phyloP scores from a whole-genome alignment of 164 flowering plant species.

The Houttuynia cordata region DNA sequence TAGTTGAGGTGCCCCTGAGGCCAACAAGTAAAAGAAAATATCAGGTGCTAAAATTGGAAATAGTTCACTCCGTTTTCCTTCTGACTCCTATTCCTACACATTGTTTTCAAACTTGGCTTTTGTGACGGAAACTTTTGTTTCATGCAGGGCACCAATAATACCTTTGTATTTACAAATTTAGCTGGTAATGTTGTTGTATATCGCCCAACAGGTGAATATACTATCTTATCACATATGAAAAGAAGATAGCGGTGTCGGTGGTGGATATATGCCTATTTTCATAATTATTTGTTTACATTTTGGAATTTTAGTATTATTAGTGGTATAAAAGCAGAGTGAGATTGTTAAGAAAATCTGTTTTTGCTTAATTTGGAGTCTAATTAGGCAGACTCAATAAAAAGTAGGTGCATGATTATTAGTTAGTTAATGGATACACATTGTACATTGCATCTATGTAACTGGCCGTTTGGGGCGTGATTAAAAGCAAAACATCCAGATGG shows the following conservation, averaged over 20 bases:
- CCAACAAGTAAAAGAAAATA: constrained; percentile 60
- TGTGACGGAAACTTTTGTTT: constrained; percentile 5
- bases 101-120: neutral
- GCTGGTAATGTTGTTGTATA: constrained; percentile 51
- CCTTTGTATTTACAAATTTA: constrained; percentile 72
- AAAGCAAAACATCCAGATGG: too few relatives aligned
- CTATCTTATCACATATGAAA: too few relatives aligned
- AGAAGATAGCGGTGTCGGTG: too few relatives aligned
- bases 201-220: constrained; percentile 73
- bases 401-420: too few relatives aligned
- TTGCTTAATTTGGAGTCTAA: too few relatives aligned
- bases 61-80: neutral
- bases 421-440: too few relatives aligned
- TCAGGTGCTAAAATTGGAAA: constrained; percentile 41
- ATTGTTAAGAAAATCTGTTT: too few relatives aligned
- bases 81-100: neutral
- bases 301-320: neutral
- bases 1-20: constrained; percentile 84
- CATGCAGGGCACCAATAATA: constrained; percentile 63
- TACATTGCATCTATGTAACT: too few relatives aligned
- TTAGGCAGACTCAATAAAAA: too few relatives aligned
- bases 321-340: neutral
- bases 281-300: too few relatives aligned
- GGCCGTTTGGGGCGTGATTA: too few relatives aligned
- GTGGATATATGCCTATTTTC: too few relatives aligned